Evolutionary conservation across 2,329 filamentous ascomycete genomes (phyloP).

Genomic region (Bipolaris victoriae): DNA sequence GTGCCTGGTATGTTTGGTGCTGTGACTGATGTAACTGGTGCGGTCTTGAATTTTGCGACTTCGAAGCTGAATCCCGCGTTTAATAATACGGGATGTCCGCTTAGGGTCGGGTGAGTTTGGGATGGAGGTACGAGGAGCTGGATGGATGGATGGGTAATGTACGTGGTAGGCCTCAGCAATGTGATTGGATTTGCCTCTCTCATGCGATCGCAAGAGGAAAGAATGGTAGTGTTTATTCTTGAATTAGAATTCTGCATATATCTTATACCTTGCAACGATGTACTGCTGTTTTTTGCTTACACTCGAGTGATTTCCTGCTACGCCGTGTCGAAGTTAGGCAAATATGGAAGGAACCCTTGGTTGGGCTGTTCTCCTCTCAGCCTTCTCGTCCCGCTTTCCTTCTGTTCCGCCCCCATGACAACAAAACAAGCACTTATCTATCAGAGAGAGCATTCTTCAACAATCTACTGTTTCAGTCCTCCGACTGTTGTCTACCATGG

Average conservation of each 20-base stretch:
- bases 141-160: background rate
- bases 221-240: background rate
- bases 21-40: slow-evolving; percentile 18
- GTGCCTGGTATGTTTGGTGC: slow-evolving; percentile 42
- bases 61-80: slow-evolving; percentile 34
- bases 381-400: background rate
- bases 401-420: background rate
- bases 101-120: slow-evolving; percentile 5
- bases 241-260: background rate
- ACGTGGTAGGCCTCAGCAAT: background rate
- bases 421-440: background rate
- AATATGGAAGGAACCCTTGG: background rate
- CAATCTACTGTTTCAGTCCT: background rate
- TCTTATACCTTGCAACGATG: background rate
- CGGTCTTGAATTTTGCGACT: slow-evolving; percentile 21
- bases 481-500: background rate
- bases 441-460: background rate
- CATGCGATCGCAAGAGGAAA: background rate
- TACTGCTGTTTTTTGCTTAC: no score
- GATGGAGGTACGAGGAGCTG: background rate
- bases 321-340: background rate
- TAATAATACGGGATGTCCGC: slow-evolving; percentile 51
- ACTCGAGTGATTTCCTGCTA: no score
- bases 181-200: background rate
- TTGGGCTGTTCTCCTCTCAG: background rate